Base-by-base conservation (phyloP, 805 yeast genomes). In the Candida chauliodis region DNA sequence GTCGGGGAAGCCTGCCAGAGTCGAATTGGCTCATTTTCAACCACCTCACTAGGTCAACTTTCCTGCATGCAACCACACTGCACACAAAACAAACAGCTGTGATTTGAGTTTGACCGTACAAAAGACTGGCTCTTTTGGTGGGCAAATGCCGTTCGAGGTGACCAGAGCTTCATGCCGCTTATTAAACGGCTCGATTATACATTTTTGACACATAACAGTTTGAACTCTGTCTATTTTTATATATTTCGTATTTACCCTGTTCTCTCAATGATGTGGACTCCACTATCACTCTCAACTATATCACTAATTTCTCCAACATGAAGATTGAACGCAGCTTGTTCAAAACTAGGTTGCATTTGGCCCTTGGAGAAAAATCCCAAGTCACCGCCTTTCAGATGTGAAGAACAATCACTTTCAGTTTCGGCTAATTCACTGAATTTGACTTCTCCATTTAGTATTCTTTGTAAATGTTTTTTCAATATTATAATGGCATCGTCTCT, bases 281-380 rank as follows among this genome's bases (percentile, higher is more conserved):
- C 99, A 49, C 95, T 83, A 52, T 83, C 95, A 13, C 90, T 78
- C 62, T 89, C 97, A 11, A 93, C 84, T 19, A 89, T 76, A 30
- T 78, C 84, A 53, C 93, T 82, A 31, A 84, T 59, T 55, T 90
- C 93, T 15, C 96, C 96, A 15, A 88, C 81, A 47, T 85, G 78
- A 47, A 93, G 67, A 4, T 64, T 80, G 58, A 84, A 91, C 1
- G 96, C 81, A 2, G 93, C 95, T 43, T 80, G 80, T 61, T 93
- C 99, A 55, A 93, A 93, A 42, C 83, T 66, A 24, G 96, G 96
- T 61, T 93, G 98, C 99, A 93, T 93, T 51, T 83, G 89, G 27
- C 96, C 96, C 44, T 73, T 79, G 17, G 84, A 87, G 55, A 93
- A 93, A 54, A 66, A 79, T 0, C 99, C 98, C 51, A 93, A 70